Percentiles rank a stretch among this genome's conserved stretches.
These are phyloP conservation scores for Diaporthe humulicola DNA, from an alignment of 2,329 filamentous ascomycete genomes.

Conservation along the genomic window DNA sequence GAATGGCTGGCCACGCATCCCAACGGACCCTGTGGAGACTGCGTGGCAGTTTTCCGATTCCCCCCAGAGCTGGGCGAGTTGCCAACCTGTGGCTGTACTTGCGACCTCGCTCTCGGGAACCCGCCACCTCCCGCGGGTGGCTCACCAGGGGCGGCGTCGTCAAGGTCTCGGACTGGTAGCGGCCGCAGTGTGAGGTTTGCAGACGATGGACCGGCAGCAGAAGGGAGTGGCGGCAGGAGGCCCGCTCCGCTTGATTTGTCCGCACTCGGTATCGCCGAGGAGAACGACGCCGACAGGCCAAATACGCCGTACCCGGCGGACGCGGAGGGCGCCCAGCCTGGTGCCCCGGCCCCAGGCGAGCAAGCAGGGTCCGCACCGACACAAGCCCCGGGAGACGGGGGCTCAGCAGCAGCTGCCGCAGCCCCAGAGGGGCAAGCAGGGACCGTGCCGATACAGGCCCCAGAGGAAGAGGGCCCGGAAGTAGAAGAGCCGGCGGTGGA, in stretches of 20 bases:
- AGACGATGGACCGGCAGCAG: background rate
- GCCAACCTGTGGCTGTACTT: conserved; percentile 15
- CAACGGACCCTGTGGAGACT: conserved; percentile 20
- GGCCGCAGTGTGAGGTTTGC: conserved; percentile 35
- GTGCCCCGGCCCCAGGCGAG: background rate
- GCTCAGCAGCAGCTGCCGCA: background rate
- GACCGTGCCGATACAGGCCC: background rate
- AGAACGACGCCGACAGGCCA: background rate
- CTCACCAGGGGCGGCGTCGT: background rate
- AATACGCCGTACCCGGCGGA: conserved; percentile 8
- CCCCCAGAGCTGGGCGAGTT: conserved; percentile 22
- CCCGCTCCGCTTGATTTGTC: conserved; percentile 6
- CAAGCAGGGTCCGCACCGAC: background rate
- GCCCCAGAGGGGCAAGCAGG: background rate
- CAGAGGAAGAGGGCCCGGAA: background rate
- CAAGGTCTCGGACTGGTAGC: background rate
- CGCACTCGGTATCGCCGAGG: background rate
- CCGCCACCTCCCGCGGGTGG: background rate
- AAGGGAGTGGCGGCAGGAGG: background rate
- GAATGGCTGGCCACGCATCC: conserved; percentile 27
- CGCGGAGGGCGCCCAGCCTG: background rate
- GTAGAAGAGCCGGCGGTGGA: background rate
- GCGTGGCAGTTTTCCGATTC: conserved; percentile 11
- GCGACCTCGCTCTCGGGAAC: conserved; percentile 17
- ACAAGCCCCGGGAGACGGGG: background rate